Evolutionary conservation across 805 yeast species (phyloP).

Genomic region (Torulaspora microellipsoides): DNA sequence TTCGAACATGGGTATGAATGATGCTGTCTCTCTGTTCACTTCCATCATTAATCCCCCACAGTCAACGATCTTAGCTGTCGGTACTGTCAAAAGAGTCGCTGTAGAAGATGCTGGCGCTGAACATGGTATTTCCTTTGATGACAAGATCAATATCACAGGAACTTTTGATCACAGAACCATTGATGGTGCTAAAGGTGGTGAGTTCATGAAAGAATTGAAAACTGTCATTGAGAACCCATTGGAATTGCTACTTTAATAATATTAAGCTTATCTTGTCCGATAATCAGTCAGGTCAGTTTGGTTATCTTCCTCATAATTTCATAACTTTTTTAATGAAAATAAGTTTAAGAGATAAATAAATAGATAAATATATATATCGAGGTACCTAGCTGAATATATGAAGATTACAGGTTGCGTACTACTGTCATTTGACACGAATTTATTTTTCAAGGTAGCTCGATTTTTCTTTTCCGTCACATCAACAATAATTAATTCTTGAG

Average conservation of each 20-base stretch:
- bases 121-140: constrained; percentile 89
- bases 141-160: constrained; percentile 87
- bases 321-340: too few species aligned
- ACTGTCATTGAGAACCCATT: constrained; percentile 91
- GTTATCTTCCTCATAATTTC: too few species aligned
- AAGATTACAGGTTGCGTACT: too few species aligned
- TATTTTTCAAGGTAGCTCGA: neutral
- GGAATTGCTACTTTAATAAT: constrained; percentile 70
- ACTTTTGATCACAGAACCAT: constrained; percentile 97
- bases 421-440: too few species aligned
- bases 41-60: constrained; percentile 99
- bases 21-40: constrained; percentile 86
- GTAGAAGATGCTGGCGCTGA: constrained; percentile 88
- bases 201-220: constrained; percentile 90
- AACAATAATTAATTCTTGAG: neutral
- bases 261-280: too few species aligned
- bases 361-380: too few species aligned
- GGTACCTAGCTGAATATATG: too few species aligned
- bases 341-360: too few species aligned
- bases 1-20: constrained; percentile 98
- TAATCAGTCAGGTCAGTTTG: too few species aligned
- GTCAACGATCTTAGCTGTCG: constrained; percentile 88
- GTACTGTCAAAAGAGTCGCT: constrained; percentile 88
- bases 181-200: constrained; percentile 98
- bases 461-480: neutral